phyloP scores from a whole-genome alignment of 2,329 filamentous ascomycete genomes.

The Berkeleyomyces rouxiae region DNA sequence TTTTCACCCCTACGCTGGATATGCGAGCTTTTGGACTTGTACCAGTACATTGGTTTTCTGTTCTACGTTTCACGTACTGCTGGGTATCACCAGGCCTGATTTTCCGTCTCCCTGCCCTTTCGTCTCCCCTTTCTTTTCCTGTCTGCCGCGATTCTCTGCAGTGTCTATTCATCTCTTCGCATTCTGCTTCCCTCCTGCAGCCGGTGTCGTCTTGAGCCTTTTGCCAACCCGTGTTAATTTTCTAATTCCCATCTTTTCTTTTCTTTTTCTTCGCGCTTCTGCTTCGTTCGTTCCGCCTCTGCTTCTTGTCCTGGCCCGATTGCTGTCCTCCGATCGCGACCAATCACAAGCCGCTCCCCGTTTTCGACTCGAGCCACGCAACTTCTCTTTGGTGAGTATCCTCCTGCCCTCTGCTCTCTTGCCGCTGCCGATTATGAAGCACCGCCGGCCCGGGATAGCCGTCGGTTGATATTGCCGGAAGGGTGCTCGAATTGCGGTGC shows the following conservation, averaged over 20 bases:
- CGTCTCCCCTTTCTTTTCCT: slow-evolving; percentile 1
- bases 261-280: slow-evolving; percentile 9
- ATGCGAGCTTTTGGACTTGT: too few relatives aligned
- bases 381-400: slow-evolving; percentile 3
- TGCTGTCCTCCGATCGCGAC: neutral
- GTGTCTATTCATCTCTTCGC: neutral
- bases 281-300: slow-evolving; percentile 12
- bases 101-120: neutral
- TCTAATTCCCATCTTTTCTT: slow-evolving; percentile 12
- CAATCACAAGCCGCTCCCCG: neutral
- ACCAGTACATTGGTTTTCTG: neutral
- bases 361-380: slow-evolving; percentile 3
- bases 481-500: neutral
- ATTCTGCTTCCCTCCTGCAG: slow-evolving; percentile 6
- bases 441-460: neutral
- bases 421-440: neutral
- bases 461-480: neutral
- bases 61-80: neutral
- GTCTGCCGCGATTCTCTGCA: slow-evolving; percentile 3
- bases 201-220: slow-evolving; percentile 6
- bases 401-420: neutral
- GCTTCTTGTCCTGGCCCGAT: slow-evolving; percentile 1
- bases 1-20: neutral
- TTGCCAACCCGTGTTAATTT: slow-evolving; percentile 3
- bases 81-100: slow-evolving; percentile 11